Evolutionary conservation across 2,329 filamentous ascomycete genomes (phyloP).

Genomic region (Paraconiothyrium brasiliense): DNA sequence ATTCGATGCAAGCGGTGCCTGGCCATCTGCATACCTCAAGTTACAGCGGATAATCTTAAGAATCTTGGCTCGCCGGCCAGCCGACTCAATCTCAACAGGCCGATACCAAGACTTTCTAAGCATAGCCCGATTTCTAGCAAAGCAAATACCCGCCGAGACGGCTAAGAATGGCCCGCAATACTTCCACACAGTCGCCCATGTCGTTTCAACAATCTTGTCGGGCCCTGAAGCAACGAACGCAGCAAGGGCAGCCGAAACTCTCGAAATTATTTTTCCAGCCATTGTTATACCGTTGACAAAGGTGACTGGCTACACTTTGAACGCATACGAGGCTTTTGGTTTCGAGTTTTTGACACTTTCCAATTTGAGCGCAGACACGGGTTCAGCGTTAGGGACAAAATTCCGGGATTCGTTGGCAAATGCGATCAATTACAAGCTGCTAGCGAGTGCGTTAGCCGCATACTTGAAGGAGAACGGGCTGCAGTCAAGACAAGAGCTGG

Average conservation of each 20-base stretch:
- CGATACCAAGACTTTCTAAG: constrained; percentile 25
- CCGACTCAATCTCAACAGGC: constrained; percentile 22
- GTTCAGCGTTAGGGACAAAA: constrained; percentile 29
- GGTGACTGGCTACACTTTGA: constrained; percentile 47
- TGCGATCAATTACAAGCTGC: constrained; percentile 61
- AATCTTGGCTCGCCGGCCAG: constrained; percentile 39
- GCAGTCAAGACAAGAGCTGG: constrained; percentile 36
- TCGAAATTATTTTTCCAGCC: constrained; percentile 32
- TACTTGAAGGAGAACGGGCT: constrained; percentile 38
- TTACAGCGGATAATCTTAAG: constrained; percentile 52
- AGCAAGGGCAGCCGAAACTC: constrained; percentile 9
- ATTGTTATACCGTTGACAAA: constrained; percentile 41
- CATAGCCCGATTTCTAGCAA: constrained; percentile 41
- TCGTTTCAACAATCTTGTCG: constrained; percentile 28
- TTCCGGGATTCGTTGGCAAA: constrained; percentile 54
- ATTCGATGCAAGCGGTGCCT: constrained; percentile 40
- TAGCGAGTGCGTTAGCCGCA: constrained; percentile 45
- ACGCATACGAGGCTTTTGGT: constrained; percentile 51
- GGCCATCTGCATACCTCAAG: constrained; percentile 54
- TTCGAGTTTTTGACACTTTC: constrained; percentile 55
- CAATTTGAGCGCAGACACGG: constrained; percentile 43
- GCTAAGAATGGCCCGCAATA: constrained; percentile 43
- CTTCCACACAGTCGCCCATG: constrained; percentile 43
- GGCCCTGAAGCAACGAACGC: constrained; percentile 13
- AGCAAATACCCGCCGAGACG: constrained; percentile 46